Evolutionary conservation across 2,329 filamentous ascomycete genomes (phyloP), one percentile per base, ranked within the genome.

Genomic region (Leptographium lundbergii): DNA sequence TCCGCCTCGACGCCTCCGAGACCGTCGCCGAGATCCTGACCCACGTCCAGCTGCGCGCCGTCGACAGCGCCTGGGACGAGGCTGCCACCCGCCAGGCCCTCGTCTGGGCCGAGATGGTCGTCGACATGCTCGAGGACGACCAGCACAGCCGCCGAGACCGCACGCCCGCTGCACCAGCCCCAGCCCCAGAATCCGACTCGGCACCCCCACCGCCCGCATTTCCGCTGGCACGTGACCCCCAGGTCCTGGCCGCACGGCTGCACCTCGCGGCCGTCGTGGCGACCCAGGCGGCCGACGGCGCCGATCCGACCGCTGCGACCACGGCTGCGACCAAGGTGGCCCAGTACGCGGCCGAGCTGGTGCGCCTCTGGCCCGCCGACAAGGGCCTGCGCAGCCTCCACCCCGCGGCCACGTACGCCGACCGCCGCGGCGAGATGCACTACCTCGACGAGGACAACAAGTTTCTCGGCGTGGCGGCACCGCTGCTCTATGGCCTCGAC

Each of bases 51-150:
- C 61, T 71, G 62, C 75, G 73, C 66, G 77, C 79, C 52, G 63
- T 74, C 59, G 65, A 69, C 52, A 69, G 66, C 62, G 67, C 62
- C 24, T 75, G 70, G 68, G 64, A 67, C 45, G 60, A 63, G 59
- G 55, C 52, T 17, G 65, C 71, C 65, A 75, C 75, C 17, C 66
- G 67, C 48, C 69, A 74, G 67, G 75, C 77, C 2, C 68, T 77
- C 57, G 71, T 67, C 60, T 77, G 75, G 73, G 71, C 72, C 9
- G 73, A 77, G 60, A 67, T 74, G 60, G 68, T 83, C 19, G 61
- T 81, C 58, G 78, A 81, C 53, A 66, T 81, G 61, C 67, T 81
- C 51, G 70, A 80, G 64, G 70, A 74, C 29, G 67, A 72, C 17
- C 68, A 67, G 25, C 78, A 81, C 67, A 59, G 65, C 36, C 62